phyloP scores from a whole-genome alignment of 768 basidiomycete species.

The Serendipita sp. region DNA sequence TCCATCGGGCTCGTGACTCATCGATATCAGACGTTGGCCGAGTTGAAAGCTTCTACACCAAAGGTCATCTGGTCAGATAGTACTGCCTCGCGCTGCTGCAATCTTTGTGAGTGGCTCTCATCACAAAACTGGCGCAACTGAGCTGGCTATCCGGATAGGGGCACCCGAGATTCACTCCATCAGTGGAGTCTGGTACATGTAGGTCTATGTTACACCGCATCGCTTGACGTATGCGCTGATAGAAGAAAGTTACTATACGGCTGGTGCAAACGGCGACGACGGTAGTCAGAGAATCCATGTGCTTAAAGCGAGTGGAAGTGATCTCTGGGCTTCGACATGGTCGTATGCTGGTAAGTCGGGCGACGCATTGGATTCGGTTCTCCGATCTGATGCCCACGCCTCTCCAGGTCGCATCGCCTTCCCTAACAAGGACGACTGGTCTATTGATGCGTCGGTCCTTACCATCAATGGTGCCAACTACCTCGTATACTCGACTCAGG shows the following conservation, averaged over 20 bases:
- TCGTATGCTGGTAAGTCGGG: background rate
- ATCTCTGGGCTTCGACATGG: background rate
- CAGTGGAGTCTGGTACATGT: no score
- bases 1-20: no score
- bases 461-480: background rate
- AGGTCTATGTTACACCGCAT: no score
- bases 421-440: background rate
- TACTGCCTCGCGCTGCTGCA: slow-evolving; percentile 10
- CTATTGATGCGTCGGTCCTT: background rate
- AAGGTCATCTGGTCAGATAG: slow-evolving; percentile 10
- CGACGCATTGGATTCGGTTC: no score
- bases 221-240: no score
- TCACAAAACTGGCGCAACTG: no score
- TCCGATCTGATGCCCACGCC: no score
- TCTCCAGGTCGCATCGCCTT: background rate
- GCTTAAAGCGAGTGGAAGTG: background rate
- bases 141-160: no score
- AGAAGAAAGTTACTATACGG: background rate
- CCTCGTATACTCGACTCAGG: background rate
- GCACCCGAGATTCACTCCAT: no score
- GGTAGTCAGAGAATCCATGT: background rate
- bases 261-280: background rate
- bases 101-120: slow-evolving; percentile 10
- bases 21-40: background rate
- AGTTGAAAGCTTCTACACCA: slow-evolving; percentile 8